These are phyloP conservation scores for Letharia lupina DNA, from an alignment of 495 filamentous ascomycete species.

Conservation along the genomic window DNA sequence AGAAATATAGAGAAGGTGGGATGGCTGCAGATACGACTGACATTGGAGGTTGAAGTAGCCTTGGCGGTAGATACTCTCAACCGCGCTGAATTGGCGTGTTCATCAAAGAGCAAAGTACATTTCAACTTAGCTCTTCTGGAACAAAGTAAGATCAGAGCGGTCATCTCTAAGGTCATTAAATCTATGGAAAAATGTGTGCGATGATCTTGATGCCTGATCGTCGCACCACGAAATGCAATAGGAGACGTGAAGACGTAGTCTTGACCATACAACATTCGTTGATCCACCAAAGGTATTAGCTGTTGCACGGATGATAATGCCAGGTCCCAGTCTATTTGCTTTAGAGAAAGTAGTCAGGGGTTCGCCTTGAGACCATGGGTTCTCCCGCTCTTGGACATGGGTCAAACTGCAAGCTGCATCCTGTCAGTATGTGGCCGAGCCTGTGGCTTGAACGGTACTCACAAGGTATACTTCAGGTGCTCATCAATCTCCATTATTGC, in stretches of 20 bases:
- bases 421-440: slow-evolving; percentile 17
- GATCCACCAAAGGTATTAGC: slow-evolving; percentile 3
- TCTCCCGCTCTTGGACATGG: slow-evolving; percentile 95
- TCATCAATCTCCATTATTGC: slow-evolving; percentile 99
- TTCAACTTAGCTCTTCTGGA: neutral
- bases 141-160: neutral
- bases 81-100: neutral
- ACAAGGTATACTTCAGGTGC: slow-evolving; percentile 99
- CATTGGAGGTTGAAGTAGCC: neutral
- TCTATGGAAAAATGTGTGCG: slow-evolving; percentile 12
- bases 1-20: neutral
- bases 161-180: slow-evolving; percentile 6
- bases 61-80: neutral
- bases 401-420: slow-evolving; percentile 89
- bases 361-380: slow-evolving; percentile 96
- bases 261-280: slow-evolving; percentile 10
- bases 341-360: slow-evolving; percentile 97
- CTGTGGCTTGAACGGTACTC: slow-evolving; percentile 36
- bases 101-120: neutral
- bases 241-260: neutral
- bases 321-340: neutral
- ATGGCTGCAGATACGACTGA: neutral
- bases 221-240: neutral
- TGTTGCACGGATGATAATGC: neutral
- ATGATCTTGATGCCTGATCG: neutral